Evolutionary conservation across 352 stramenopile species (phyloP).

Genomic region (Phytophthora quininea): DNA sequence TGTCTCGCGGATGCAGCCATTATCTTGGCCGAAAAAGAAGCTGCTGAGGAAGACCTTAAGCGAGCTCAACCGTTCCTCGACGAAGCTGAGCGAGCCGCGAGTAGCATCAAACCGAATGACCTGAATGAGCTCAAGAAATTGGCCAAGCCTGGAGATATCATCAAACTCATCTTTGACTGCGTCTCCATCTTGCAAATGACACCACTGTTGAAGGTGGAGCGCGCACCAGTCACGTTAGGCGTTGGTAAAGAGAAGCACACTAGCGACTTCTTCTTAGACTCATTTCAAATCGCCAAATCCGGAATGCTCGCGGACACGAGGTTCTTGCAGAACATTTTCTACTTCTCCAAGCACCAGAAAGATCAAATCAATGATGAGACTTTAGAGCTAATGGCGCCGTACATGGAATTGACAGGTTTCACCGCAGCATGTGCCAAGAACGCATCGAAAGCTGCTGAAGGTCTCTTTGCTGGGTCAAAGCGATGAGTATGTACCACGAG

Average conservation of each 20-base stretch:
- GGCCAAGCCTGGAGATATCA: constrained; percentile 89
- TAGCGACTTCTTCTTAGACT: constrained; percentile 86
- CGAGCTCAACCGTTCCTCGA: constrained; percentile 92
- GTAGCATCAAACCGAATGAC: constrained; percentile 90
- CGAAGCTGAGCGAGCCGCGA: constrained; percentile 85
- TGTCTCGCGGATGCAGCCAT: constrained; percentile 79
- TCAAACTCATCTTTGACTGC: constrained; percentile 94
- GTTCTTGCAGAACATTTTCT: constrained; percentile 91
- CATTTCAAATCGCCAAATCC: constrained; percentile 82
- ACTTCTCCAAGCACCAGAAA: constrained; percentile 91
- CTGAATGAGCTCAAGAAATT: constrained; percentile 94
- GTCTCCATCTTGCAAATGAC: constrained; percentile 90
- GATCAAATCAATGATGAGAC: constrained; percentile 94
- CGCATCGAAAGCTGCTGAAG: constrained; percentile 90
- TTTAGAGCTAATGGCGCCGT: constrained; percentile 92
- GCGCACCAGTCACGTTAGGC: constrained; percentile 59
- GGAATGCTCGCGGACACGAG: constrained; percentile 89
- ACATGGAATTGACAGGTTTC: constrained; percentile 90
- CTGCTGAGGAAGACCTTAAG: constrained; percentile 89
- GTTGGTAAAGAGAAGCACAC: constrained; percentile 90
- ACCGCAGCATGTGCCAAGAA: constrained; percentile 82
- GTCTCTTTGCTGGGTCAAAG: constrained; percentile 89
- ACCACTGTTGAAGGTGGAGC: constrained; percentile 76
- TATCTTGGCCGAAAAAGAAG: constrained; percentile 86
- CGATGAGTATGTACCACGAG: constrained; percentile 93